These are phyloP conservation scores for Trichoderma sp. DNA, from an alignment of 2,329 filamentous ascomycete genomes.

Conservation along the genomic window DNA sequence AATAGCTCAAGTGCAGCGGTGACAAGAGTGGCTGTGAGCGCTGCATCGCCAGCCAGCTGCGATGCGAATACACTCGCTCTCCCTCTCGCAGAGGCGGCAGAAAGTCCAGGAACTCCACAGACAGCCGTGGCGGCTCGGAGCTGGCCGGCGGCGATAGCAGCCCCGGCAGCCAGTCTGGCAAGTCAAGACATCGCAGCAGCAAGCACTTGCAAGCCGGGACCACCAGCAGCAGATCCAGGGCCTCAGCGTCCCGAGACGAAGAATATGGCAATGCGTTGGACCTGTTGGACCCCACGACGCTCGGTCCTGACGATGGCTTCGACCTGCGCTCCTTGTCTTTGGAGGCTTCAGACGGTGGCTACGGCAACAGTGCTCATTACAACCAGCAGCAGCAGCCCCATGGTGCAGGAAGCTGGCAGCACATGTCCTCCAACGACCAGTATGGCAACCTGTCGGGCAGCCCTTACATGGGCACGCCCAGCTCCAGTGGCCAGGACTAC, in stretches of 20 bases:
- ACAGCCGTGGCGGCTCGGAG: slow-evolving; percentile 25
- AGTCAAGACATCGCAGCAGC: slow-evolving; percentile 18
- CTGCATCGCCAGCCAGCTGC: slow-evolving; percentile 38
- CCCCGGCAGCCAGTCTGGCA: slow-evolving; percentile 23
- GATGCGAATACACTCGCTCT: slow-evolving; percentile 43
- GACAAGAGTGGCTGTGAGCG: slow-evolving; percentile 45
- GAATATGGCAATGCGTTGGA: slow-evolving; percentile 29
- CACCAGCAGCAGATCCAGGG: slow-evolving; percentile 4
- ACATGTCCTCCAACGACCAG: neutral
- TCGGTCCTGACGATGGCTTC: slow-evolving; percentile 40
- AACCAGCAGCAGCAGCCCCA: slow-evolving; percentile 16
- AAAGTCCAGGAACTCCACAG: slow-evolving; percentile 32
- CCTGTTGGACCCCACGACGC: slow-evolving; percentile 37
- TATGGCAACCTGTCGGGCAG: slow-evolving; percentile 10
- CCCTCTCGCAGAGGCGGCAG: slow-evolving; percentile 39
- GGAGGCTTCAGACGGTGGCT: neutral
- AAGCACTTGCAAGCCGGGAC: slow-evolving; percentile 5
- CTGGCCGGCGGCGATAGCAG: slow-evolving; percentile 18
- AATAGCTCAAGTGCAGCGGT: slow-evolving; percentile 44
- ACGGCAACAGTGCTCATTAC: slow-evolving; percentile 16
- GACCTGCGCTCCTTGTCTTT: slow-evolving; percentile 31
- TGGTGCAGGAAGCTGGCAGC: slow-evolving; percentile 17
- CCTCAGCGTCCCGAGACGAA: neutral
- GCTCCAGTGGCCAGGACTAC: slow-evolving; percentile 14
- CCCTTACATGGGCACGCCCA: slow-evolving; percentile 14